A percentile compares a stretch with the other conserved stretches of the same genome.
phyloP scores from a whole-genome alignment of 2,329 filamentous ascomycete species.

The Fusarium pseudoanthophilum region DNA sequence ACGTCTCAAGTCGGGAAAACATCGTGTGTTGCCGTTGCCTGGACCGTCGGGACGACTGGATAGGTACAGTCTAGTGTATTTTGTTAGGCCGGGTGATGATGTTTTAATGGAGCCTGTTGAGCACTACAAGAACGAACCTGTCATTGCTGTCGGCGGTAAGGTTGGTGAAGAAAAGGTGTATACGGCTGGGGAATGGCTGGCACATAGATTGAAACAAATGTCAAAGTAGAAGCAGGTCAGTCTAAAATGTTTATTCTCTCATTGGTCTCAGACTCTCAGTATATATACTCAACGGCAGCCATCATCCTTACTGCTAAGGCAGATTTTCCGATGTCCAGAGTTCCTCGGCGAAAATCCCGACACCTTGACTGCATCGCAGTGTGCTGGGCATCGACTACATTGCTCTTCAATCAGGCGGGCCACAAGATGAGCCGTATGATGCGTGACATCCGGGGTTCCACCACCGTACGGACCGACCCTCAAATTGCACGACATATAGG shows the following conservation, averaged over 20 bases:
- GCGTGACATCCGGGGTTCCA: too few relatives aligned
- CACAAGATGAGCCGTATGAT: too few relatives aligned
- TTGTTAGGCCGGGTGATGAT: neutral
- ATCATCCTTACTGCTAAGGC: neutral
- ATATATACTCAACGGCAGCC: neutral
- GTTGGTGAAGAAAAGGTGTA: neutral
- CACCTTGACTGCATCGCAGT: neutral
- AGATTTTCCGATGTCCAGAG: neutral
- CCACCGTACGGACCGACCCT: too few relatives aligned
- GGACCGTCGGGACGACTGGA: fast-evolving
- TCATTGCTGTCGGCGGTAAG: neutral
- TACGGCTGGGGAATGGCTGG: neutral
- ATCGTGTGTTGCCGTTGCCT: neutral
- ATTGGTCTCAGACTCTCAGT: neutral
- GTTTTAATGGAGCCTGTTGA: neutral
- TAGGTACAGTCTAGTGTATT: neutral
- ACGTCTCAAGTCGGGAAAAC: neutral
- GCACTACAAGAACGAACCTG: neutral
- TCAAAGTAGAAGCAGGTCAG: neutral
- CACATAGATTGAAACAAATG: neutral
- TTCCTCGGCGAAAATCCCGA: neutral
- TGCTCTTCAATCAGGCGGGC: neutral
- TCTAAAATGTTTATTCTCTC: fast-evolving
- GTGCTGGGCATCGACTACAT: neutral
- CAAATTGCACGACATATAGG: too few relatives aligned